Evolutionary conservation across 192 early-diverging fungal genomes (phyloP), one percentile per base, ranked within the genome.

Genomic region (Coemansia sp.): DNA sequence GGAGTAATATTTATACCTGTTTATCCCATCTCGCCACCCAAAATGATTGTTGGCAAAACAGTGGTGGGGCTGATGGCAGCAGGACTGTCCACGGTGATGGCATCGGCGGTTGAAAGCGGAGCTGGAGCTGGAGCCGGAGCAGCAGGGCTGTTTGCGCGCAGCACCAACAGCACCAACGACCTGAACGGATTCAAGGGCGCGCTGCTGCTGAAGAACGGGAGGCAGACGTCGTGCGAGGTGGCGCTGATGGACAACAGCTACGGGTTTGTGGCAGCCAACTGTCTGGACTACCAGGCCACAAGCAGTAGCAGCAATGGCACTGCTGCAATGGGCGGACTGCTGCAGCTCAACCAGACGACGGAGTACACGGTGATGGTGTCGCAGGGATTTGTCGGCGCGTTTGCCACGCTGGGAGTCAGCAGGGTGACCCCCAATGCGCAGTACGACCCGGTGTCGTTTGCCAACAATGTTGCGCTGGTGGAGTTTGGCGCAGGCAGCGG

Each of bases 151-250:
- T 66, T 67, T 22, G 11, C 0, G 37, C 63, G 62, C 42, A 61
- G 76, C 26, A 3, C 26, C 26, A 66, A 61, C 46, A 66, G 62
- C 26, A 80, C 73, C 5, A 59, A 42, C 16, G 73, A 74, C 48
- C 37, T 80, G 57, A 46, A 69, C 11, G 66, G 39, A 18, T 80
- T 80, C 65, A 80, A 75, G 51, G 78, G 78, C 0, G 78, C 73
- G 1, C 22, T 82, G 8, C 61, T 82, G 13, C 46, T 82, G 13
- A 82, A 82, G 59, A 76, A 82, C 52, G 79, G 79, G 8, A 46
- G 65, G 45, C 79, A 76, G 46, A 82, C 79, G 2, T 69, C 79
- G 6, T 82, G 79, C 41, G 79, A 82, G 46, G 62, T 82, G 8
- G 79, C 79, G 5, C 64, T 82, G 0, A 76, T 82, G 79, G 63